Conservation (phyloP, 441 rosid species). For the Arabidopsis lyrata region DNA sequence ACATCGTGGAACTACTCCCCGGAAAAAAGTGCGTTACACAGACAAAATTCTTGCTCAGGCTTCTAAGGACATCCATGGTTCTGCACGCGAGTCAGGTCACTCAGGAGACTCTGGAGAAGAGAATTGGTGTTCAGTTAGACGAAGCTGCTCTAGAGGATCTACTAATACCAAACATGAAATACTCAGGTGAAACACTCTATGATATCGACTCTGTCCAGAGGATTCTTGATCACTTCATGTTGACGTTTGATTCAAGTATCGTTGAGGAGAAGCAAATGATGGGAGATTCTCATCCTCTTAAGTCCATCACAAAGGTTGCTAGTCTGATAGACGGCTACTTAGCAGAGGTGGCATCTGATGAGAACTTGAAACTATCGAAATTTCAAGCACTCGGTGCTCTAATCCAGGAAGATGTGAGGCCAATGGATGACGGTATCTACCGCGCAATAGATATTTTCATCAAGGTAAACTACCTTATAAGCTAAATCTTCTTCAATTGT, state of each 20-base stretch:
- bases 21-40: slow-evolving; percentile 59
- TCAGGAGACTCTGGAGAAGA: slow-evolving; percentile 73
- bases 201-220: slow-evolving; percentile 86
- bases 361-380: slow-evolving; percentile 74
- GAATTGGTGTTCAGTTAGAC: slow-evolving; percentile 74
- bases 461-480: slow-evolving; percentile 55
- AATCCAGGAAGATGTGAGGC: slow-evolving; percentile 84
- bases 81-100: slow-evolving; percentile 62
- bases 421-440: slow-evolving; percentile 87
- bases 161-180: slow-evolving; percentile 80
- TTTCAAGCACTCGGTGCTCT: slow-evolving; percentile 78
- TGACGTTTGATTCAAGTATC: slow-evolving; percentile 42
- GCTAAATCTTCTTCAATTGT: background rate
- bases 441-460: slow-evolving; percentile 89
- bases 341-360: slow-evolving; percentile 94
- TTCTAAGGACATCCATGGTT: slow-evolving; percentile 80
- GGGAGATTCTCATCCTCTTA: slow-evolving; percentile 60
- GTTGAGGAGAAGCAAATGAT: slow-evolving; percentile 59
- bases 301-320: slow-evolving; percentile 74
- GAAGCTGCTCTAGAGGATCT: slow-evolving; percentile 85
- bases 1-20: slow-evolving; percentile 74
- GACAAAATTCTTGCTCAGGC: slow-evolving; percentile 79
- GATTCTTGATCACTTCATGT: slow-evolving; percentile 84
- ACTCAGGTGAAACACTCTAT: slow-evolving; percentile 80
- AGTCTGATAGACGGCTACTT: slow-evolving; percentile 79